A percentile compares a stretch with the other conserved stretches of the same genome.
Evolutionary conservation across 441 rosid species (phyloP).

Genomic region (Adansonia rubrostipa): DNA sequence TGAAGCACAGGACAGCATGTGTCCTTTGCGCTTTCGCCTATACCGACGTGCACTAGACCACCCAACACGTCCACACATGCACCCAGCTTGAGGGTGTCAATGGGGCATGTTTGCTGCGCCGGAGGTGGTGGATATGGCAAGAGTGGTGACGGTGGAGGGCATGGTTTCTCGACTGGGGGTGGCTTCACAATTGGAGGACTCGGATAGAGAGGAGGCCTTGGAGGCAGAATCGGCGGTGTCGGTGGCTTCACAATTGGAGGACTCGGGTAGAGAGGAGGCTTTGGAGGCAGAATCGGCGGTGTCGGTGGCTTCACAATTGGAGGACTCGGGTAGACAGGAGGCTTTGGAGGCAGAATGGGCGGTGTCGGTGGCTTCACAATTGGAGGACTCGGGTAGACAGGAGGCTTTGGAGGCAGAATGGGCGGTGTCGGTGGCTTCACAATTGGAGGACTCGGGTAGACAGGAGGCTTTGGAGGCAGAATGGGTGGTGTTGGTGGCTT

Average conservation of each 20-base stretch:
- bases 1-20: constrained; percentile 72
- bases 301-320: constrained; percentile 32
- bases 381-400: not conserved
- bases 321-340: not conserved
- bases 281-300: constrained; percentile 29
- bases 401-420: not conserved
- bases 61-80: constrained; percentile 81
- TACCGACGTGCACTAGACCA: constrained; percentile 63
- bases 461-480: not conserved
- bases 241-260: constrained; percentile 40
- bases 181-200: constrained; percentile 38
- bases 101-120: constrained; percentile 58
- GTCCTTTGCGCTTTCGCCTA: constrained; percentile 66
- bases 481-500: constrained; percentile 4
- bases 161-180: constrained; percentile 51
- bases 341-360: not conserved
- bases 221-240: constrained; percentile 27
- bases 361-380: not conserved
- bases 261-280: constrained; percentile 23
- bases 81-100: constrained; percentile 72
- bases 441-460: not conserved
- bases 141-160: constrained; percentile 65
- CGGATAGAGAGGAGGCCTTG: constrained; percentile 27
- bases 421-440: not conserved
- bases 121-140: constrained; percentile 49